Conservation (phyloP, 768 basidiomycete species). For the Fibroporia radiculosa region DNA sequence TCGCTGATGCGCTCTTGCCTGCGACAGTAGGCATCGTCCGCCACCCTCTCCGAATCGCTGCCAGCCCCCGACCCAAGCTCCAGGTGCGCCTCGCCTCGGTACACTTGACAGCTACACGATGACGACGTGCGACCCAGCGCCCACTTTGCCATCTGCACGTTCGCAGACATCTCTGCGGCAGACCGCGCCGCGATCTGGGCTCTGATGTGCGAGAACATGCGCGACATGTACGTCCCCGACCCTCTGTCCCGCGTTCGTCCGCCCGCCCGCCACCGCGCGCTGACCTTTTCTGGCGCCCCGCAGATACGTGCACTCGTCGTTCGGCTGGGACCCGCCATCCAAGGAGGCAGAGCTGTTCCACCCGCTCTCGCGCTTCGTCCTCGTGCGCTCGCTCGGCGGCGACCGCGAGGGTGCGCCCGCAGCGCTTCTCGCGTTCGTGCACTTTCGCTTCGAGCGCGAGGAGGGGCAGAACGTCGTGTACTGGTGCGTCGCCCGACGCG, state of each 20-base stretch:
- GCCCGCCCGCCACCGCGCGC: no score
- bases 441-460: slow-evolving; percentile 74
- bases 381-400: slow-evolving; percentile 12
- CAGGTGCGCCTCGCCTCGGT: no score
- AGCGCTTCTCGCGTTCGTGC: slow-evolving; percentile 31
- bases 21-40: no score
- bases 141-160: no score
- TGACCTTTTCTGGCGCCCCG: no score
- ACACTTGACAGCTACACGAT: no score
- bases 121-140: no score
- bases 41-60: no score
- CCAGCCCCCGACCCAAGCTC: no score
- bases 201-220: slow-evolving; percentile 53
- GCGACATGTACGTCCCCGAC: slow-evolving; percentile 21
- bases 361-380: slow-evolving; percentile 6
- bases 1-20: no score
- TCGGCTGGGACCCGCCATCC: slow-evolving; percentile 13
- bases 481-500: slow-evolving; percentile 38
- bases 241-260: not conserved
- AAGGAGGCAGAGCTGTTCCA: slow-evolving; percentile 16
- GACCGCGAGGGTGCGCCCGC: slow-evolving; percentile 7
- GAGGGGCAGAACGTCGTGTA: slow-evolving; percentile 54
- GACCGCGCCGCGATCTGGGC: slow-evolving; percentile 43
- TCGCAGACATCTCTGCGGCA: slow-evolving; percentile 26
- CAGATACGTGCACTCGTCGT: slow-evolving; percentile 10